Base-by-base conservation (phyloP, 257 asterid genomes). In the Solanum etuberosum region DNA sequence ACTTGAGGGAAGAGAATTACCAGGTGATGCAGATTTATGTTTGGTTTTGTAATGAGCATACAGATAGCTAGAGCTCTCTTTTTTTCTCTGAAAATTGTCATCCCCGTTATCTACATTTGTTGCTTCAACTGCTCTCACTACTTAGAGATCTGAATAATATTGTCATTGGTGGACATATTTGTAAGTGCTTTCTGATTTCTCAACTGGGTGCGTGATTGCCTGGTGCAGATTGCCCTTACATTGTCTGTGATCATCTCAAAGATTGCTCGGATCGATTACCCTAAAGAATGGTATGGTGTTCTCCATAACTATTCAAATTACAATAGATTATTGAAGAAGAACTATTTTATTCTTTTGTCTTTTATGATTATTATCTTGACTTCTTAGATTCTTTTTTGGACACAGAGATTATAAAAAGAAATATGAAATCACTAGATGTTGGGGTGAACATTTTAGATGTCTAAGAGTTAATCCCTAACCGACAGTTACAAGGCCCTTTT, bases 241-340 rank as follows among this genome's bases (percentile, higher is more conserved):
- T 89, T 97, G 94, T 97, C 99, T 21, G 97, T 96, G 89, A 88
- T 97, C 86, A 91, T 97, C 86, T 97, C 99, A 34, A 97, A 95
- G 91, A 95, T 97, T 70, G 99, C 99, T 89, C 98, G 99, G 82
- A 92, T 97, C 42, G 99, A 97, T 93, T 97, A 95, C 90, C 98
- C 99, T 83, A 97, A 89, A 91, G 99, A 97, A 89, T 97, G 99
- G 99, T 97, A 93, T 70, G 89, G 61, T 21, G 37, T 90, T 84
- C 87, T 90, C 85, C 54, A 72, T 82, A 81, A 71, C 86, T 85
- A 84, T 42, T 83, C 72, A 43, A 29, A 46, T 20, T 46, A 29
- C 67, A 29, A 46, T 16, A 80, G 51, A 80, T 80, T 29, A 29
- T 46, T 46, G 85, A 27, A 16, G 29, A 80, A 80, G 85, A 80